phyloP scores from a whole-genome alignment of 192 early-diverging fungal species.

The Coemansia sp. region DNA sequence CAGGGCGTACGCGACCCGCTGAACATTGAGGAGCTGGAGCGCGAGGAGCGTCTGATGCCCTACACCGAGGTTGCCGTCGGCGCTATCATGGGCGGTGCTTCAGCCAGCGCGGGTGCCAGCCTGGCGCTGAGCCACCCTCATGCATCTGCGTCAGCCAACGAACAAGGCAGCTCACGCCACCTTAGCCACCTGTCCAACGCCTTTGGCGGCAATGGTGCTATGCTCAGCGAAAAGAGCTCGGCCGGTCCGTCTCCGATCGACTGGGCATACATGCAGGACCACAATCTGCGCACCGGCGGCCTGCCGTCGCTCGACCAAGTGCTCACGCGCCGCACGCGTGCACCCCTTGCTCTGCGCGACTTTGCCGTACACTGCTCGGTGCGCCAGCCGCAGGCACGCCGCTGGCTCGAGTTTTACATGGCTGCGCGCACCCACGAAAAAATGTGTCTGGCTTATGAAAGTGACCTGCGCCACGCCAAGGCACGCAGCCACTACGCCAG shows the following conservation, averaged over 20 bases:
- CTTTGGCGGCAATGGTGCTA: background rate
- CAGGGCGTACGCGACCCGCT: conserved; percentile 48
- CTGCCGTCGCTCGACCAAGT: conserved; percentile 55
- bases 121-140: background rate
- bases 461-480: too few relatives aligned
- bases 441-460: too few relatives aligned
- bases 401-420: too few relatives aligned
- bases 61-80: conserved; percentile 40
- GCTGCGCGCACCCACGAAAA: too few relatives aligned
- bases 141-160: background rate
- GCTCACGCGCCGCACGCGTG: too few relatives aligned
- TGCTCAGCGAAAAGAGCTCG: background rate
- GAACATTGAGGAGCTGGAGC: conserved; percentile 53
- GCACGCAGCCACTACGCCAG: too few relatives aligned
- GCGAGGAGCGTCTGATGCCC: conserved; percentile 51
- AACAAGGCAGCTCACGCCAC: background rate
- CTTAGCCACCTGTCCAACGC: background rate
- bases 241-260: conserved; percentile 13
- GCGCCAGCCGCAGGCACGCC: too few relatives aligned
- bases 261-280: conserved; percentile 55
- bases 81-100: conserved; percentile 7
- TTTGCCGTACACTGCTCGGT: too few relatives aligned
- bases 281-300: conserved; percentile 50
- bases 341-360: too few relatives aligned
- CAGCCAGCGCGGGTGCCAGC: background rate